Evolutionary conservation across 1,139 yeast species (phyloP), one percentile per base, ranked within the genome.

Genomic region (Yamadazyma blattariae): DNA sequence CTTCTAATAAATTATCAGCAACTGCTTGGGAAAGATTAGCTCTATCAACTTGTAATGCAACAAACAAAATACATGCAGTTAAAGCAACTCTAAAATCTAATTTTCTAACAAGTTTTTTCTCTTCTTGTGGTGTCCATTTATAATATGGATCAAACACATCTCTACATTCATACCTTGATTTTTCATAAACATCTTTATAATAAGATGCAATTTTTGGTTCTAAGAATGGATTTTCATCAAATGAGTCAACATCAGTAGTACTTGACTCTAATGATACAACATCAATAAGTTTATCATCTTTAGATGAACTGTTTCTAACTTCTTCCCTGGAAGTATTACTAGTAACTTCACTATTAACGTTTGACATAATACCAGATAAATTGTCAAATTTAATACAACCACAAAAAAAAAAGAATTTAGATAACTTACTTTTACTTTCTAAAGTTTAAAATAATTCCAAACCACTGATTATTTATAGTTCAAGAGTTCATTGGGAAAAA

Each of bases 81-180:
- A 60, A 56, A 5, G 62, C 54, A 7, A 61, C 65, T 38, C 57
- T 45, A 43, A 46, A 56, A 32, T 61, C 67, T 36, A 52, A 53
- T 32, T 56, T 61, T 45, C 60, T 41, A 9, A 48, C 37, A 16
- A 59, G 45, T 41, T 57, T 52, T 35, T 49, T 50, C 38, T 64
- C 71, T 47, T 64, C 71, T 36, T 54, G 55, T 15, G 45, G 40
- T 4, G 61, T 55, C 71, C 70, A 64, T n/a, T 55, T 53, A 33
- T 58, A 55, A 1, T 52, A 51, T 1, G 70, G 69, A 44, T 65
- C 70, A 35, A 63, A 61, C 10, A 46, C 59, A 21, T 45, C 46
- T 25, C 57, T 51, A 42, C 70, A 57, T 41, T 64, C 71, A 43
- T 65, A 65, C 2, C 57, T 31, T 19, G 57, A 50, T 2, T 42